phyloP scores from a whole-genome alignment of 768 basidiomycete species.

The Tylopilus sp. region DNA sequence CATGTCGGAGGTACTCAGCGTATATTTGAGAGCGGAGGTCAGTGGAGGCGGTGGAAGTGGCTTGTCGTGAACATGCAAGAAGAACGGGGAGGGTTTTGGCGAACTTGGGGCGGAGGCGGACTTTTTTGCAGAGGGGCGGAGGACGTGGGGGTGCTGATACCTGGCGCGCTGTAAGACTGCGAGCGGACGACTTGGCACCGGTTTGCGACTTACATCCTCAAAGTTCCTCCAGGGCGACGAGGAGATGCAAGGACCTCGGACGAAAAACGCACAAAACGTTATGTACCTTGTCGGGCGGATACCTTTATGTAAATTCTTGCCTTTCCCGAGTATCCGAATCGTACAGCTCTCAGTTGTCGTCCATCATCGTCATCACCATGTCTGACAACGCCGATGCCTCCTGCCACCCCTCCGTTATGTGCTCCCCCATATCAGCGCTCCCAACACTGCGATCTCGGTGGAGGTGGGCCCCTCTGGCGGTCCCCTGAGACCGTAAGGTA shows the following conservation, averaged over 20 bases:
- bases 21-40: constrained; percentile 21
- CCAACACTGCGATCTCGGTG: neutral
- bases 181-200: neutral
- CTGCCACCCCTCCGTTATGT: neutral
- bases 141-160: constrained; percentile 22
- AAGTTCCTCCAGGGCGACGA: neutral
- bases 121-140: constrained; percentile 22
- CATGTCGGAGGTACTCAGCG: constrained; percentile 26
- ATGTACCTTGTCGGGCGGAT: constrained; percentile 13
- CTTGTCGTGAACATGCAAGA: constrained; percentile 30
- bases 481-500: neutral
- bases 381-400: neutral
- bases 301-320: constrained; percentile 28
- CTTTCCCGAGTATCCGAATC: constrained; percentile 18
- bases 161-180: constrained; percentile 8
- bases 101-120: constrained; percentile 28
- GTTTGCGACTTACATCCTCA: constrained; percentile 22
- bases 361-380: neutral
- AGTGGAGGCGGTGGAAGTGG: constrained; percentile 40
- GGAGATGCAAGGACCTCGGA: neutral
- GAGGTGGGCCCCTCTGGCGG: neutral
- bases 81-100: constrained; percentile 11
- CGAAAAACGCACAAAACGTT: constrained; percentile 11
- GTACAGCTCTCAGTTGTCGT: neutral
- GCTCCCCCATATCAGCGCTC: neutral